Percentiles rank a stretch among this genome's conserved stretches.
phyloP scores from a whole-genome alignment of 345 rosid species.

The Eucalyptus curtisii region DNA sequence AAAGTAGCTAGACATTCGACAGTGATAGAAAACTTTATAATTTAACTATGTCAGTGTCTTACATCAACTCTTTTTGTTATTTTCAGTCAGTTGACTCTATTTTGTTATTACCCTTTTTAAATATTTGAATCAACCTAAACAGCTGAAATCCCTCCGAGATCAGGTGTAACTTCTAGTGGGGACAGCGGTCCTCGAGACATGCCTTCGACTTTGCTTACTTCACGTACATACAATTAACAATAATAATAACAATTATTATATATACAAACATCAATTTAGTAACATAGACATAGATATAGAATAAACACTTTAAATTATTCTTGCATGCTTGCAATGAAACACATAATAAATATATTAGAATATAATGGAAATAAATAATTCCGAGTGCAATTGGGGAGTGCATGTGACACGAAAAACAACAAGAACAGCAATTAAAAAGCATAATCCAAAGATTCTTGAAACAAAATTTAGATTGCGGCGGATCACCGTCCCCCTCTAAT shows the following conservation, averaged over 20 bases:
- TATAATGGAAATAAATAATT: neutral
- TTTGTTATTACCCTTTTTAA: neutral
- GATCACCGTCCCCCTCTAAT: slow-evolving; percentile 29
- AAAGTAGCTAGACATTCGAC: neutral
- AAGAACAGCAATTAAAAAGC: neutral
- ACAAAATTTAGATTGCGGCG: slow-evolving; percentile 9
- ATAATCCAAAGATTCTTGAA: neutral
- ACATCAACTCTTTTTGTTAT: neutral
- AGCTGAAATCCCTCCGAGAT: neutral
- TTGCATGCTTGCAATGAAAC: neutral
- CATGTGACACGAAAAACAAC: neutral
- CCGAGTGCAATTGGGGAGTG: neutral
- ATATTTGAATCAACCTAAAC: neutral
- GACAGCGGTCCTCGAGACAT: neutral
- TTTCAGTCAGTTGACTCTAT: neutral
- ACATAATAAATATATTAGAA: neutral
- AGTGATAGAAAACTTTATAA: neutral
- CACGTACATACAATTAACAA: neutral
- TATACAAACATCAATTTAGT: neutral
- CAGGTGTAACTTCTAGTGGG: neutral
- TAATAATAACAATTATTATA: neutral
- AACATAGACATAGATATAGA: neutral
- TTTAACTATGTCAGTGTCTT: neutral
- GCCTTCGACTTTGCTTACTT: neutral
- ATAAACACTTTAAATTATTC: neutral